Evolutionary conservation across 2,329 filamentous ascomycete genomes (phyloP).

Genomic region (Aspergillus quadricinctus): DNA sequence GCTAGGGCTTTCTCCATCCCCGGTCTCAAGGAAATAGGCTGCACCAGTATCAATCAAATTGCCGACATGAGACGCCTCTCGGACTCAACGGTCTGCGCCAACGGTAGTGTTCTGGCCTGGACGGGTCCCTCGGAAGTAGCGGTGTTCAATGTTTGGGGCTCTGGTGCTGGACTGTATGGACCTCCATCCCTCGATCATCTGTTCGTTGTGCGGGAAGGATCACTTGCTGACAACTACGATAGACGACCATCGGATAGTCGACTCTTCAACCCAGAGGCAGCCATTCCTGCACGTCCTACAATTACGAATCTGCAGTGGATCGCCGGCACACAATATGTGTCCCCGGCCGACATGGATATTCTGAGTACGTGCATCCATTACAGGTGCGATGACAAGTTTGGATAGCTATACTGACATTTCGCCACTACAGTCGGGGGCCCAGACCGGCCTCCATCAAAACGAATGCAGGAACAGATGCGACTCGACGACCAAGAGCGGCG

Average conservation of each 20-base stretch:
- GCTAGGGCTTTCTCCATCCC: conserved; percentile 83
- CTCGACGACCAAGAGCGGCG: conserved; percentile 62
- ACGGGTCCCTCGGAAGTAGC: conserved; percentile 81
- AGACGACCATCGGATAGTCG: conserved; percentile 59
- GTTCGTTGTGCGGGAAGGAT: background rate
- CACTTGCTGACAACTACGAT: conserved; percentile 14
- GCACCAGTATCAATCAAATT: conserved; percentile 58
- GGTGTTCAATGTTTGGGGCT: conserved; percentile 79
- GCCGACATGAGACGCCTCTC: conserved; percentile 70
- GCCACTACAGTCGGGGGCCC: conserved; percentile 64
- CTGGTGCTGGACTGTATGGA: conserved; percentile 60
- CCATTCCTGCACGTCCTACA: conserved; percentile 75
- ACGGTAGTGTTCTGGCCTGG: conserved; percentile 84
- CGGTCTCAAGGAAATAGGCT: conserved; percentile 76
- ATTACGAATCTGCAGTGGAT: conserved; percentile 98
- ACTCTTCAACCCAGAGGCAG: conserved; percentile 71
- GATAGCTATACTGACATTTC: background rate
- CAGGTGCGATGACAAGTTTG: background rate
- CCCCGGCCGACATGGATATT: conserved; percentile 79
- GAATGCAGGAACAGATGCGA: conserved; percentile 75
- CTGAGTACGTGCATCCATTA: conserved; percentile 50
- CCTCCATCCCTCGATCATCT: conserved; percentile 12
- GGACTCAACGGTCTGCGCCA: conserved; percentile 66
- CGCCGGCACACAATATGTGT: conserved; percentile 86
- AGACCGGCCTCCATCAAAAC: conserved; percentile 80